A percentile compares a stretch with the other conserved stretches of the same genome.
These are phyloP conservation scores for Phytophthora agathidicida DNA, from an alignment of 352 stramenopile genomes.

Conservation along the genomic window DNA sequence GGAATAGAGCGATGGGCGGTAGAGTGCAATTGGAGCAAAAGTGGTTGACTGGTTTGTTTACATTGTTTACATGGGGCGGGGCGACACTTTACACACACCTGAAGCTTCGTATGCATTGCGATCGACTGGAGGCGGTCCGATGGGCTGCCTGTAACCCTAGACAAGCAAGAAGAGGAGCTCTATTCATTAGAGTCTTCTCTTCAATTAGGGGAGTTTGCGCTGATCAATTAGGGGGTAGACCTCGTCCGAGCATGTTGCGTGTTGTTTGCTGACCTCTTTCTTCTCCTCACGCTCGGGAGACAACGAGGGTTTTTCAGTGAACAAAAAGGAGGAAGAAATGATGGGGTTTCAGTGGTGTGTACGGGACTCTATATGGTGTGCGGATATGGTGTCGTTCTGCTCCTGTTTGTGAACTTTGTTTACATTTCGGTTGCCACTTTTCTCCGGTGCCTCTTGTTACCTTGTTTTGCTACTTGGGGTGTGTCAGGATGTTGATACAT, in stretches of 20 bases:
- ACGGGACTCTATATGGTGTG: conserved; percentile 12
- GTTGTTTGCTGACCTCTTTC: conserved; percentile 83
- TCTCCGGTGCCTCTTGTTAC: conserved; percentile 20
- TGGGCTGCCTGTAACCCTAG: conserved; percentile 77
- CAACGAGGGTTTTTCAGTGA: background rate
- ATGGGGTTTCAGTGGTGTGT: conserved; percentile 59
- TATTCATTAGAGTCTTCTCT: conserved; percentile 5
- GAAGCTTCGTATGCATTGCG: conserved; percentile 32
- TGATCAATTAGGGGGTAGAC: conserved; percentile 11
- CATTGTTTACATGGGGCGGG: conserved; percentile 16
- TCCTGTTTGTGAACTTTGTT: conserved; percentile 18
- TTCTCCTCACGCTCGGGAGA: conserved; percentile 52
- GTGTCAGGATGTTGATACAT: conserved; percentile 18
- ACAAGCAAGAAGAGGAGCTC: conserved; percentile 29
- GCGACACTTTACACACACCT: conserved; percentile 11
- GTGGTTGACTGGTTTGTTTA: conserved; percentile 13
- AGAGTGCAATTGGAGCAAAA: conserved; percentile 3
- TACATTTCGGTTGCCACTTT: conserved; percentile 14
- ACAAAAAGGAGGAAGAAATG: conserved; percentile 77
- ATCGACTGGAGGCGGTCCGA: conserved; percentile 42
- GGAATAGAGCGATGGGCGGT: conserved; percentile 15
- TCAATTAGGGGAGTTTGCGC: conserved; percentile 2
- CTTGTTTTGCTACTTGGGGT: conserved; percentile 20
- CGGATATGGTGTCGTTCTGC: conserved; percentile 13
- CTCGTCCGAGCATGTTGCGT: conserved; percentile 36